These are phyloP conservation scores for Lachancea lanzarotensis DNA, from an alignment of 805 yeast species.

Conservation along the genomic window DNA sequence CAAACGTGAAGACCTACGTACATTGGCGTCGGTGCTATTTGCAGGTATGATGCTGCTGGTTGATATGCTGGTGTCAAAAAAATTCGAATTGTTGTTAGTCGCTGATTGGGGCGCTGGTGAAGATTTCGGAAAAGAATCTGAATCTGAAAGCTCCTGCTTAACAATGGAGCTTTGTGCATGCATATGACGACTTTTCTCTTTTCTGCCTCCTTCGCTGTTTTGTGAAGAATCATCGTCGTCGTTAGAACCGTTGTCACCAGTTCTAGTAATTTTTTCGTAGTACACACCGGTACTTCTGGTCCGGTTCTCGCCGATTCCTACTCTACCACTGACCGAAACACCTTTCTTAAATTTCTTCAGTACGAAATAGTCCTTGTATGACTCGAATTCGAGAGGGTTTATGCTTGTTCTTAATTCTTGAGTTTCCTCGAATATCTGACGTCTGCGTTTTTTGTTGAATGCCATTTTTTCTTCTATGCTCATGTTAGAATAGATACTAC, in stretches of 20 bases:
- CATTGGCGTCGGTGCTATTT: constrained; percentile 9
- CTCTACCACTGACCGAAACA: constrained; percentile 29
- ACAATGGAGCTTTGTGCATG: constrained; percentile 3
- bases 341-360: constrained; percentile 28
- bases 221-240: background rate
- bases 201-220: constrained; percentile 4
- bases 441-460: constrained; percentile 1
- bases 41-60: constrained; percentile 11
- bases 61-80: constrained; percentile 8
- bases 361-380: constrained; percentile 27
- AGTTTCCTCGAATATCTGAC: constrained; percentile 2
- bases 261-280: constrained; percentile 20
- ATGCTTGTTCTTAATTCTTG: constrained; percentile 12
- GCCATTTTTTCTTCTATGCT: constrained; percentile 2
- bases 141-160: background rate
- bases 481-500: background rate
- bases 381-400: constrained; percentile 30
- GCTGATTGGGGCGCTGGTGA: background rate
- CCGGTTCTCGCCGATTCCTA: constrained; percentile 25
- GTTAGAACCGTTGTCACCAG: constrained; percentile 1
- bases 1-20: constrained; percentile 24
- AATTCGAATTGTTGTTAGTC: background rate
- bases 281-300: constrained; percentile 24
- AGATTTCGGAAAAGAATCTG: background rate
- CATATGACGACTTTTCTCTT: constrained; percentile 6